Base-by-base conservation (phyloP, 257 asterid species). In the Ilex aquifolium region DNA sequence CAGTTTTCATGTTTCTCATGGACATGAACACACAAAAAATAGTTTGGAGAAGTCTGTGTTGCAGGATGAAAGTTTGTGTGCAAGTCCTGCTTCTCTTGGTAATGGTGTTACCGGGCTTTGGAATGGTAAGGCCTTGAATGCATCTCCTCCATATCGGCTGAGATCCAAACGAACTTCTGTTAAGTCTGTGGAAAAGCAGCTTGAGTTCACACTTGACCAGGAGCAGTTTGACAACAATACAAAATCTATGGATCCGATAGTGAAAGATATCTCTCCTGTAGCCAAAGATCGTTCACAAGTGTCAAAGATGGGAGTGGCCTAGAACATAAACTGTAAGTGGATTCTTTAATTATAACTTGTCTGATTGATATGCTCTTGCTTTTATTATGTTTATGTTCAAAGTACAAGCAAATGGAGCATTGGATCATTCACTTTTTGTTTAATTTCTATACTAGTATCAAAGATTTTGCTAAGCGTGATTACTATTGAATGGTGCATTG, bases 111-210 rank as follows among this genome's bases (percentile, higher is more conserved):
- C 63, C 39, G 79, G 75, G 55, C 65, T 65, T 60, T 78, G 80
- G 65, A 65, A 74, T 61, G 65, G 67, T 60, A 75, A 70, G 61
- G 72, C 91, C 31, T 79, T 73, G 64, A 90, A 87, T 73, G 85
- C 80, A 53, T 93, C 99, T 57, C 99, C 99, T 69, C 95, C 95
- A 21, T 90, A 84, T 72, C 87, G 96, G 72, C 69, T 87, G 65
- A 83, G 81, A 65, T 80, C 79, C 53, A 84, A 83, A 73, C 74
- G 97, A 61, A 85, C 88, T 59, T 81, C 83, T n/a, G 82, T 76
- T 59, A 87, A 84, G 73, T 87, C 96, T 31, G 82, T 93, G 32
- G 99, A 90, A 85, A 90, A 90, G 88, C 91, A 90, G 85, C 99
- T 93, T 50, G 86, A 85, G 64, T 93, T 93, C 66, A 62, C 84